These are phyloP conservation scores for Calocera cornea DNA, from an alignment of 768 basidiomycete species.

Conservation along the genomic window DNA sequence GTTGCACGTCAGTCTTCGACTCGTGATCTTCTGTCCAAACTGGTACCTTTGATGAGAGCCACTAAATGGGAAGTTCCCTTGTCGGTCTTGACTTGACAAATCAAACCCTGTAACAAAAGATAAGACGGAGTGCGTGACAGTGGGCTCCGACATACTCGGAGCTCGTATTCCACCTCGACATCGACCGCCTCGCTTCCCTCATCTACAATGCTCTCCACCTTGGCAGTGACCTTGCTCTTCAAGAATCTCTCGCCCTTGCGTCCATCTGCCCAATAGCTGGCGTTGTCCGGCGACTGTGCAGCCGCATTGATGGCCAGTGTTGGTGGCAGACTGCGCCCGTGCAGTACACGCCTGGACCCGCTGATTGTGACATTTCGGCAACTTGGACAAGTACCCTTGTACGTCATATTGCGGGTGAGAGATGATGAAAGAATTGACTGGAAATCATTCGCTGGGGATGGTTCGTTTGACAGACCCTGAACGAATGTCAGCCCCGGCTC, in stretches of 20 bases:
- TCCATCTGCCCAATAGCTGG: conserved; percentile 36
- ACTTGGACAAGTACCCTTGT: conserved; percentile 72
- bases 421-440: conserved; percentile 57
- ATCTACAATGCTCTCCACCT: conserved; percentile 45
- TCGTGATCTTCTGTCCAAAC: background rate
- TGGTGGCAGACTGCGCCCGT: conserved; percentile 57
- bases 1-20: background rate
- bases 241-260: conserved; percentile 40
- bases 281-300: conserved; percentile 17
- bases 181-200: conserved; percentile 41
- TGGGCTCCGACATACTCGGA: conserved; percentile 42
- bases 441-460: conserved; percentile 34
- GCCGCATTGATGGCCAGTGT: conserved; percentile 77
- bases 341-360: conserved; percentile 51
- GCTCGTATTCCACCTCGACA: conserved; percentile 43
- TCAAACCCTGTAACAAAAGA: conserved; percentile 45
- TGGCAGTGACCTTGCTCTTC: conserved; percentile 33
- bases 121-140: background rate
- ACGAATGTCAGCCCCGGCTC: background rate
- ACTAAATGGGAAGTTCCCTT: conserved; percentile 70
- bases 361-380: conserved; percentile 72
- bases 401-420: conserved; percentile 63
- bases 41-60: conserved; percentile 66
- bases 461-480: conserved; percentile 29
- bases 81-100: conserved; percentile 65